Evolutionary conservation across 257 asterid species (phyloP), one percentile per base, ranked within the genome.

Genomic region (Ophiorrhiza pumila): DNA sequence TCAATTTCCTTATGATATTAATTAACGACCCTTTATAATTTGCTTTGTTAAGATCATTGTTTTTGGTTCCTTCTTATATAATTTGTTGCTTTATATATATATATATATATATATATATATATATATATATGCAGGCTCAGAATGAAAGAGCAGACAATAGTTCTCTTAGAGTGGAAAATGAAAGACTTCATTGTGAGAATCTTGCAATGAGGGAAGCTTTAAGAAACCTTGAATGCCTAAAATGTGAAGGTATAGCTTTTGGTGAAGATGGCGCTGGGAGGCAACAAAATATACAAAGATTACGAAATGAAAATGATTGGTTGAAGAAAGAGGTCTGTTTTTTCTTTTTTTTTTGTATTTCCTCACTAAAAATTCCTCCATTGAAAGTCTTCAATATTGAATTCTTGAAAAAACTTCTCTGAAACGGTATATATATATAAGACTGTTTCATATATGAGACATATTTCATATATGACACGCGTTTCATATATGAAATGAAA

Each of bases 141-240:
- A 77, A 71, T 74, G 91, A 86, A 65, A 86, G 66, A 78, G 87
- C 85, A 50, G 85, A 83, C 68, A 87, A 87, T 70, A 76, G 68
- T 74, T 27, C 79, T 53, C 91, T 89, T 42, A 83, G 82, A 41
- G 22, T 77, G 4, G 90, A 89, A 68, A 91, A 87, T 71, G 90
- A 86, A 65, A 85, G 74, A 59, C 71, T 86, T 45, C 88, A 72
- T 32, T 71, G 79, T 37, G 90, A 89, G 83, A 87, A 89, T 76
- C 77, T 83, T 31, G 88, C 88, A 27, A 77, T 87, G 80, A 84
- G 71, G 71, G 87, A 85, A 61, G 82, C 88, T 4, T 60, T 89
- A 72, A 76, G 71, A 68, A 87, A 69, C 77, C 42, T 79, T 18
- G 8, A 71, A 0, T 89, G 92, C 77, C 83, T 75, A 0, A 35